Evolutionary conservation across 805 yeast genomes (phyloP).

Genomic region (Yamadazyma philogaea): DNA sequence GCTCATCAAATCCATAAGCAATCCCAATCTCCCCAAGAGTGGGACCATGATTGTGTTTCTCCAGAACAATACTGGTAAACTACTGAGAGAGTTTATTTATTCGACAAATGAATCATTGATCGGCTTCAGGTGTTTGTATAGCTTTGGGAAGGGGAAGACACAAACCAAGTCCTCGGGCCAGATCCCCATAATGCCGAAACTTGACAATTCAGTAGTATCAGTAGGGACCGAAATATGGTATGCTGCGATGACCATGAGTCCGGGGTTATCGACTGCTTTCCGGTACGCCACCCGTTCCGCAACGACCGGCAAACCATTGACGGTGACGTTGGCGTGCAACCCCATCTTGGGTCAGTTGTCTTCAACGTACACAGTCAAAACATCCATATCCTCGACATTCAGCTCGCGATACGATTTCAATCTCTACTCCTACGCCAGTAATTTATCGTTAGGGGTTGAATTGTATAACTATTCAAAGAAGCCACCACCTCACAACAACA

Average conservation of each 20-base stretch:
- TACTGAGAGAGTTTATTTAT: slow-evolving; percentile 70
- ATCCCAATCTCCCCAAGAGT: slow-evolving; percentile 50
- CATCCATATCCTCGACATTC: slow-evolving; percentile 71
- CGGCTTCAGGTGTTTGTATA: slow-evolving; percentile 79
- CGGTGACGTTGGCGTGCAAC: slow-evolving; percentile 81
- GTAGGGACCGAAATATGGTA: slow-evolving; percentile 89
- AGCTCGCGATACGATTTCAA: slow-evolving; percentile 87
- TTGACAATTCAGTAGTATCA: slow-evolving; percentile 63
- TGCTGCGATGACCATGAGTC: slow-evolving; percentile 78
- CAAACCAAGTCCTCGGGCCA: slow-evolving; percentile 28
- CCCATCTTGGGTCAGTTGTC: slow-evolving; percentile 89
- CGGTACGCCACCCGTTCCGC: slow-evolving; percentile 84
- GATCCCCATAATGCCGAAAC: slow-evolving; percentile 38
- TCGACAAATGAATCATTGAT: slow-evolving; percentile 80
- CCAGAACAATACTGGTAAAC: slow-evolving; percentile 63
- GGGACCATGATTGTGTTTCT: slow-evolving; percentile 63
- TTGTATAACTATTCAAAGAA: slow-evolving; percentile 54
- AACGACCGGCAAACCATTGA: slow-evolving; percentile 83
- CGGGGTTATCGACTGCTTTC: slow-evolving; percentile 83
- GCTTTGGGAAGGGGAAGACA: slow-evolving; percentile 39
- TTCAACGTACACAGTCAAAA: slow-evolving; percentile 81
- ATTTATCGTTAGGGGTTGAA: slow-evolving; percentile 83
- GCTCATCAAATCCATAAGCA: slow-evolving; percentile 72
- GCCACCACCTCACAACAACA: slow-evolving; percentile 5
- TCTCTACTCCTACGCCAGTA: slow-evolving; percentile 83